Conservation (phyloP, 2,329 filamentous ascomycete species). For the Aspergillus latus region DNA sequence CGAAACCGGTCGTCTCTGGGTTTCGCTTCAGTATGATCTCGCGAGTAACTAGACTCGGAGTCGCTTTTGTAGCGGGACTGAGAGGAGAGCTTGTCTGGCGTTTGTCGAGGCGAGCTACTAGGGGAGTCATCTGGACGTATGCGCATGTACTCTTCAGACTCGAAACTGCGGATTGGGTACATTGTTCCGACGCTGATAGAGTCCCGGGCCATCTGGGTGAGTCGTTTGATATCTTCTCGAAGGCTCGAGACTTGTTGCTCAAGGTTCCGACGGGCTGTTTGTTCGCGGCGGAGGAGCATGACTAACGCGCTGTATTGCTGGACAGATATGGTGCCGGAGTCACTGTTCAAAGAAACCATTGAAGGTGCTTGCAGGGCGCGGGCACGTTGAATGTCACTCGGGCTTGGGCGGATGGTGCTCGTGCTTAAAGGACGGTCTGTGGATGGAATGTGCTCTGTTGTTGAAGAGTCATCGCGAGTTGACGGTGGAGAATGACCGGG, state of each 20-base stretch:
- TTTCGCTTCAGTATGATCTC: neutral
- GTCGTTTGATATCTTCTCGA: slow-evolving; percentile 41
- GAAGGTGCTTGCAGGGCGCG: slow-evolving; percentile 30
- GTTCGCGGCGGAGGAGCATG: slow-evolving; percentile 47
- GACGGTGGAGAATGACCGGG: slow-evolving; percentile 15
- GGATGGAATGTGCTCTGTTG: slow-evolving; percentile 12
- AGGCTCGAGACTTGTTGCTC: slow-evolving; percentile 46
- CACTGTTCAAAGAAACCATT: slow-evolving; percentile 29
- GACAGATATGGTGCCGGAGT: slow-evolving; percentile 41
- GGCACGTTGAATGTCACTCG: slow-evolving; percentile 30
- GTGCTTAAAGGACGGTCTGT: slow-evolving; percentile 30
- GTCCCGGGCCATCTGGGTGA: slow-evolving; percentile 33
- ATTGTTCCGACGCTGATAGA: slow-evolving; percentile 34
- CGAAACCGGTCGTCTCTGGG: slow-evolving; percentile 26
- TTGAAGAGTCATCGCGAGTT: slow-evolving; percentile 7
- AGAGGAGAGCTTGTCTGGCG: slow-evolving; percentile 18
- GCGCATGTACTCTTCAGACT: slow-evolving; percentile 34
- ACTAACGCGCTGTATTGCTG: slow-evolving; percentile 50
- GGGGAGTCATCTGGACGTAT: slow-evolving; percentile 26
- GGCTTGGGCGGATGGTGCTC: slow-evolving; percentile 35
- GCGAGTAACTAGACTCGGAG: slow-evolving; percentile 16
- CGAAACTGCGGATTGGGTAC: slow-evolving; percentile 33
- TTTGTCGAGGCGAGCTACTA: slow-evolving; percentile 17
- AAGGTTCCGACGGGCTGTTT: slow-evolving; percentile 46
- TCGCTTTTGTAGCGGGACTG: slow-evolving; percentile 26